phyloP scores from a whole-genome alignment of 1,284 basidiomycete species.

The Malassezia cuniculi region DNA sequence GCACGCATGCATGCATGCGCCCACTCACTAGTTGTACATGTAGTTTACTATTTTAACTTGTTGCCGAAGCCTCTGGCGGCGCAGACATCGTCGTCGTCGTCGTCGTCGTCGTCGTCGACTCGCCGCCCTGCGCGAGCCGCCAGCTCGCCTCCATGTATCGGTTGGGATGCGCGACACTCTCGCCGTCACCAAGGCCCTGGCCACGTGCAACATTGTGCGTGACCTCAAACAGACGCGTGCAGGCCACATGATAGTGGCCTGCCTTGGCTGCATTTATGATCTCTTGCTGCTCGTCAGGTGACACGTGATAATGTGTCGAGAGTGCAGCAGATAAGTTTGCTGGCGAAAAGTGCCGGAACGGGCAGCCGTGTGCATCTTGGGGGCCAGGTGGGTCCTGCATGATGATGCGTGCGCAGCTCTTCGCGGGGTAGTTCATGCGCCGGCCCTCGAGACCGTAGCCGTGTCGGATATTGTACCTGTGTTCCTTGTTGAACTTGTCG shows the following conservation, averaged over 20 bases:
- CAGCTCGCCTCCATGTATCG: slow-evolving; percentile 54
- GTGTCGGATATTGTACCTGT: slow-evolving; percentile 94
- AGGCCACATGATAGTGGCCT: slow-evolving; percentile 84
- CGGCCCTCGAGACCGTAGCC: slow-evolving; percentile 87
- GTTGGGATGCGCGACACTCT: slow-evolving; percentile 89
- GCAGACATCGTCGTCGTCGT: too few species aligned
- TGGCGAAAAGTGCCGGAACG: slow-evolving; percentile 77
- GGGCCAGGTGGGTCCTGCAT: slow-evolving; percentile 61
- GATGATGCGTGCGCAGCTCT: slow-evolving; percentile 84
- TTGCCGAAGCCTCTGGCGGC: too few species aligned
- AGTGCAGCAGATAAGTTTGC: slow-evolving; percentile 73
- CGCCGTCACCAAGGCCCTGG: slow-evolving; percentile 72
- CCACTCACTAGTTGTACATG: too few species aligned
- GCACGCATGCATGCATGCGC: too few species aligned
- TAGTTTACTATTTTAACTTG: too few species aligned
- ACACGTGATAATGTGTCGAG: slow-evolving; percentile 58
- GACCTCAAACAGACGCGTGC: slow-evolving; percentile 90
- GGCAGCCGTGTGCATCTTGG: slow-evolving; percentile 76
- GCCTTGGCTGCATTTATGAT: slow-evolving; percentile 69
- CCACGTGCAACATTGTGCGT: slow-evolving; percentile 85
- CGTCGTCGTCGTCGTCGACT: not conserved
- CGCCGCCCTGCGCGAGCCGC: slow-evolving; percentile 33
- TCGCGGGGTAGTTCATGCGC: slow-evolving; percentile 83
- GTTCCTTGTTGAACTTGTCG: slow-evolving; percentile 96
- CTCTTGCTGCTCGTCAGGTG: slow-evolving; percentile 67